These are phyloP conservation scores for Microstegium vimineum DNA, from an alignment of 176 grass and related monocot species.

Conservation along the genomic window DNA sequence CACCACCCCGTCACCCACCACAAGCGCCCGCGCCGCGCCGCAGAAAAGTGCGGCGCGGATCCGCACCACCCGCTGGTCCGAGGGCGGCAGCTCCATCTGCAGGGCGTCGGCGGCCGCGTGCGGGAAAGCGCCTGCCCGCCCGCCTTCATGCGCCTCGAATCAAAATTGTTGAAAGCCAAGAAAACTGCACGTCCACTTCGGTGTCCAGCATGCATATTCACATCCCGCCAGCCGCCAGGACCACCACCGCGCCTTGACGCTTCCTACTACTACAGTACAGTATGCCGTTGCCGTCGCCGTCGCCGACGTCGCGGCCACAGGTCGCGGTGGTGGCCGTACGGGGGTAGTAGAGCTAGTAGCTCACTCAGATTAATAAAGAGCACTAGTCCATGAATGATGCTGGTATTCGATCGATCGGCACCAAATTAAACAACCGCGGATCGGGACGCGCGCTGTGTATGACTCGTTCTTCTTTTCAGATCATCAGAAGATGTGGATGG, in stretches of 20 bases:
- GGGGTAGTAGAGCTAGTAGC: no score
- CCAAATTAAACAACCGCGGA: neutral
- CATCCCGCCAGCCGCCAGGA: neutral
- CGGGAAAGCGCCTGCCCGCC: neutral
- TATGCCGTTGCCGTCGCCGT: neutral
- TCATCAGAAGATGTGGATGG: neutral
- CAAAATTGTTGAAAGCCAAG: neutral
- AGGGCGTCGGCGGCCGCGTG: neutral
- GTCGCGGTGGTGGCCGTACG: neutral
- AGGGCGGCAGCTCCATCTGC: neutral
- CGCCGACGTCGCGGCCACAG: neutral
- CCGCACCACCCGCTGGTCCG: neutral
- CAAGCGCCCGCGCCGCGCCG: neutral
- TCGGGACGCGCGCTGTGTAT: neutral
- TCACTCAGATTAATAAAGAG: slow-evolving; percentile 4
- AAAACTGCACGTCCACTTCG: neutral
- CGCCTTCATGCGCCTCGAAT: neutral
- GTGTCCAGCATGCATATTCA: neutral
- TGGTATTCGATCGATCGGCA: neutral
- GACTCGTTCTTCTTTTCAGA: neutral
- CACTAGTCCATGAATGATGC: neutral
- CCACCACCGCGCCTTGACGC: neutral
- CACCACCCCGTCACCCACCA: neutral
- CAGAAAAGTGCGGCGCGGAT: neutral
- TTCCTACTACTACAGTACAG: no score